Evolutionary conservation across 139 green algal species (phyloP).

Genomic region (Volvox reticuliferus): DNA sequence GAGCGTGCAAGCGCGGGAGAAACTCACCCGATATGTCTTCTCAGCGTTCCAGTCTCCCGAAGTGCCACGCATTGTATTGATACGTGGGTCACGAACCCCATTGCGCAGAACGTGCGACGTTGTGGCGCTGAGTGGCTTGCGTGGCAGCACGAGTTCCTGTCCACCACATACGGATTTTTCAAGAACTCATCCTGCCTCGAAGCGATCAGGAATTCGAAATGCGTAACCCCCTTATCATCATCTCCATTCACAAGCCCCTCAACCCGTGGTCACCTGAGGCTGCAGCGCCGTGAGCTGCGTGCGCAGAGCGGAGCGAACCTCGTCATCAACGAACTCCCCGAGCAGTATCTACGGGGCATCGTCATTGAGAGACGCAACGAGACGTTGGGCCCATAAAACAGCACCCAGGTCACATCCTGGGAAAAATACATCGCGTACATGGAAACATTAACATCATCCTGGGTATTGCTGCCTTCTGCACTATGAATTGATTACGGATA

Average conservation of each 20-base stretch:
- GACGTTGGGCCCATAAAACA: too few relatives aligned
- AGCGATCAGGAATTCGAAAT: too few relatives aligned
- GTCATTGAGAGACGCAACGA: neutral
- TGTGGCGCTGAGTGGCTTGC: slow-evolving; percentile 45
- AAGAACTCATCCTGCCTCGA: too few relatives aligned
- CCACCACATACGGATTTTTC: too few relatives aligned
- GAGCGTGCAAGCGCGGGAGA: too few relatives aligned
- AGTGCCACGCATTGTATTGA: slow-evolving; percentile 58
- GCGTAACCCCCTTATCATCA: too few relatives aligned
- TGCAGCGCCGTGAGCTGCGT: slow-evolving; percentile 79
- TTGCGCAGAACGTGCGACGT: slow-evolving; percentile 60
- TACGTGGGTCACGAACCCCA: slow-evolving; percentile 49
- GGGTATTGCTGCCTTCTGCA: too few relatives aligned
- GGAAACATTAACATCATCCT: too few relatives aligned
- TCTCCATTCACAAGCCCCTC: too few relatives aligned
- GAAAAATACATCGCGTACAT: too few relatives aligned
- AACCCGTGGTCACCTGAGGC: slow-evolving; percentile 54
- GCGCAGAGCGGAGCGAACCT: slow-evolving; percentile 77
- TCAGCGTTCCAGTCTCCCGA: slow-evolving; percentile 28
- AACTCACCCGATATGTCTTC: slow-evolving; percentile 12
- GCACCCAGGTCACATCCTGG: too few relatives aligned
- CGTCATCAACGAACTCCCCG: slow-evolving; percentile 75
- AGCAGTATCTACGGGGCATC: slow-evolving; percentile 52
- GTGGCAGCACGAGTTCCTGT: slow-evolving; percentile 86
- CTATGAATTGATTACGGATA: too few relatives aligned